phyloP scores from a whole-genome alignment of 768 basidiomycete genomes.

The Rhodotorula diobovata region DNA sequence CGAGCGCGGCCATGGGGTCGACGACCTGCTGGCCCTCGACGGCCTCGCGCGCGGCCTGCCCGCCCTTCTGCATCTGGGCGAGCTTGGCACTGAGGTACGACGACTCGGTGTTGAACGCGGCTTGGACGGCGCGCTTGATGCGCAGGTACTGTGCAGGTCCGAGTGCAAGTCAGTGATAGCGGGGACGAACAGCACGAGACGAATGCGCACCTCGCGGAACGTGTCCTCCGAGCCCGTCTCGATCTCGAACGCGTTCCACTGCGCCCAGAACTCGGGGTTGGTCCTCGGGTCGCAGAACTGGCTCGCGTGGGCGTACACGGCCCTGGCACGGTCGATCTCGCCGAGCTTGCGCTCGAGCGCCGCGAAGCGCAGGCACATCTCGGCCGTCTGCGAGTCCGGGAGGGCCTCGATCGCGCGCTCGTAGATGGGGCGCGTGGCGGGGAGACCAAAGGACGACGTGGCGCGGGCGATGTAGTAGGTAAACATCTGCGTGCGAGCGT shows the following conservation, averaged over 20 bases:
- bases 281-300: slow-evolving; percentile 94
- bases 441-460: slow-evolving; percentile 87
- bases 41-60: slow-evolving; percentile 21
- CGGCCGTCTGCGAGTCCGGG: slow-evolving; percentile 88
- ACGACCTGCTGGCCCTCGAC: slow-evolving; percentile 13
- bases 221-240: slow-evolving; percentile 99
- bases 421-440: slow-evolving; percentile 93
- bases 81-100: slow-evolving; percentile 49
- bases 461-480: slow-evolving; percentile 97
- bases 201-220: slow-evolving; percentile 58
- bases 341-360: slow-evolving; percentile 93
- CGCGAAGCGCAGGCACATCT: slow-evolving; percentile 96
- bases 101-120: slow-evolving; percentile 96
- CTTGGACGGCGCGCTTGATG: slow-evolving; percentile 96
- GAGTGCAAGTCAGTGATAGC: slow-evolving; percentile 28
- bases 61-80: slow-evolving; percentile 16
- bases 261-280: slow-evolving; percentile 86
- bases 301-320: slow-evolving; percentile 93
- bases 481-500: slow-evolving; percentile 64
- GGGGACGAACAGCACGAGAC: background rate
- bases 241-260: slow-evolving; percentile 97
- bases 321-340: slow-evolving; percentile 94
- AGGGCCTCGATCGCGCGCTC: slow-evolving; percentile 88
- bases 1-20: slow-evolving; percentile 41
- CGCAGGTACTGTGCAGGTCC: slow-evolving; percentile 68